phyloP scores from a whole-genome alignment of 2,329 filamentous ascomycete species.

The Ascochyta pisi region DNA sequence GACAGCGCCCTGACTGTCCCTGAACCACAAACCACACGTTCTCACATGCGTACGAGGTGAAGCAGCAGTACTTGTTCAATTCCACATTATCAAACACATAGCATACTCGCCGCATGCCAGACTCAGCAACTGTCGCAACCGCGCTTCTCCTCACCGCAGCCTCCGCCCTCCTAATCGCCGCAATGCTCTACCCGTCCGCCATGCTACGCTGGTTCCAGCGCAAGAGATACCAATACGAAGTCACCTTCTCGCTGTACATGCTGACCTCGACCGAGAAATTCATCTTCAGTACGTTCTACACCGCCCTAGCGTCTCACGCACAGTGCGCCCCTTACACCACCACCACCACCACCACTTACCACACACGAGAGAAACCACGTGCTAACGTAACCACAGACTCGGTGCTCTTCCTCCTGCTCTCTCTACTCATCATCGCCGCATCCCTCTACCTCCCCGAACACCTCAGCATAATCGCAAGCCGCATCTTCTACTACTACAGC shows the following conservation, averaged over 20 bases:
- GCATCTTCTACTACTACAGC: conserved; percentile 93
- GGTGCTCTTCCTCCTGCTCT: conserved; percentile 86
- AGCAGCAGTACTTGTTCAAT: not conserved
- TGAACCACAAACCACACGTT: not conserved
- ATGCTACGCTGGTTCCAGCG: conserved; percentile 86
- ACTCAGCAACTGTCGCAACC: conserved; percentile 44
- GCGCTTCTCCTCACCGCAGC: conserved; percentile 45
- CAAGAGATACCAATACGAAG: conserved; percentile 98
- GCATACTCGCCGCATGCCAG: conserved; percentile 31
- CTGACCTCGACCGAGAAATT: conserved; percentile 95
- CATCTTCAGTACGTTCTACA: conserved; percentile 79
- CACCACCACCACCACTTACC: not conserved
- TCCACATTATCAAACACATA: not conserved
- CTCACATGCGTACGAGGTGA: not conserved
- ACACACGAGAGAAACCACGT: not conserved
- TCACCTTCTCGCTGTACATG: conserved; percentile 97
- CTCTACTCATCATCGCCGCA: conserved; percentile 83
- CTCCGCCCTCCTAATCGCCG: conserved; percentile 51
- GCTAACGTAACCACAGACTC: conserved; percentile 72
- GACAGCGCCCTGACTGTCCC: conserved; percentile 8
- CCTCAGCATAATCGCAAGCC: conserved; percentile 78
- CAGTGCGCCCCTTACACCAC: not conserved
- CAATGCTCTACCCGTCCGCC: conserved; percentile 57
- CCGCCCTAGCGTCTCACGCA: not conserved
- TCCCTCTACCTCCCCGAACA: conserved; percentile 95